Conservation (phyloP, 179 eudicot genomes). For the Vitellaria paradoxa region DNA sequence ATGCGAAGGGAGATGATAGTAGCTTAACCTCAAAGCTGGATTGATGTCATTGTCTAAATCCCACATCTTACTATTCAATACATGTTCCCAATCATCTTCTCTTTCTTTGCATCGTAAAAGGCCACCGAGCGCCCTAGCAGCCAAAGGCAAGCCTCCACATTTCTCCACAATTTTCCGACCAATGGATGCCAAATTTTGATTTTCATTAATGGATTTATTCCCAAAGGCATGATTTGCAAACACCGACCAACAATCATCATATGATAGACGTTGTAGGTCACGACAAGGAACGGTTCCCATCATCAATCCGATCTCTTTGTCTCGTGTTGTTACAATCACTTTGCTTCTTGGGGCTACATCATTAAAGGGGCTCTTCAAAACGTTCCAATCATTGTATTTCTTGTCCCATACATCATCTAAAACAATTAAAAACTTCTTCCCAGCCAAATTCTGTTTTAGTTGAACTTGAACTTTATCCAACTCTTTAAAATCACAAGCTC, state of each 20-base stretch:
- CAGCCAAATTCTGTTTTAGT: conserved; percentile 3
- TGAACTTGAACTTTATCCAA: conserved; percentile 7
- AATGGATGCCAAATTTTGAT: not conserved
- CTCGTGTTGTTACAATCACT: conserved; percentile 24
- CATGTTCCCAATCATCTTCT: no score
- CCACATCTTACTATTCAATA: no score
- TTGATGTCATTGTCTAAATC: no score
- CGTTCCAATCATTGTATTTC: not conserved
- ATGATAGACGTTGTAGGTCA: not conserved
- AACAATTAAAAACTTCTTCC: conserved; percentile 11
- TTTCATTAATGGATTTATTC: not conserved
- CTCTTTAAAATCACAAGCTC: not conserved
- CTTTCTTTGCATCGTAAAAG: no score
- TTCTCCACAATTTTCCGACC: conserved; percentile 19
- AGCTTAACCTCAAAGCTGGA: no score
- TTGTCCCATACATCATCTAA: conserved; percentile 28
- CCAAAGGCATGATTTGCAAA: conserved; percentile 17
- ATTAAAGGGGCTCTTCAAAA: not conserved
- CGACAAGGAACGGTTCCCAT: not conserved
- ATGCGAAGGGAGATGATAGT: no score
- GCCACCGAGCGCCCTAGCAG: not conserved
- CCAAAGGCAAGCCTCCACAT: conserved; percentile 25
- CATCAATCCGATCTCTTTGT: not conserved
- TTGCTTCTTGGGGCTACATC: conserved; percentile 14
- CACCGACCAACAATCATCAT: conserved; percentile 21